phyloP scores from a whole-genome alignment of 164 flowering plant species.

The Houttuynia cordata region DNA sequence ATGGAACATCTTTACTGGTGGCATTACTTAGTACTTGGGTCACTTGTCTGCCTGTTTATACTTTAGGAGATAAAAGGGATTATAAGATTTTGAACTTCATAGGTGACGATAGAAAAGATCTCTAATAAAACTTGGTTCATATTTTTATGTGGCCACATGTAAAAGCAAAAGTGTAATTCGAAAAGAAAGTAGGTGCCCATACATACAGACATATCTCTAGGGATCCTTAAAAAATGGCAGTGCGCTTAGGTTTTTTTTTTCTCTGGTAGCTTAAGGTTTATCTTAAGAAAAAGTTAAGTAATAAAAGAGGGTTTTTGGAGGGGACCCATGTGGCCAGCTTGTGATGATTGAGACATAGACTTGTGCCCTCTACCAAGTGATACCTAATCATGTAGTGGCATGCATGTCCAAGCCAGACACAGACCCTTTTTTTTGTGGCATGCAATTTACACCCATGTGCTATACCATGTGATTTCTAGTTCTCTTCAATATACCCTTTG shows the following conservation, averaged over 20 bases:
- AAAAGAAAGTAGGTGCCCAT: neutral
- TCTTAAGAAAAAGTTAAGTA: neutral
- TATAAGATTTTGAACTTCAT: too few relatives aligned
- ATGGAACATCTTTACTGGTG: too few relatives aligned
- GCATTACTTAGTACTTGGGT: too few relatives aligned
- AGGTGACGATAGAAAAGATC: neutral
- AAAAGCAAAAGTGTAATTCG: neutral
- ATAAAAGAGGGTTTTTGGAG: too few relatives aligned
- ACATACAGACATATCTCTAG: neutral
- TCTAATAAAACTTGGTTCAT: neutral
- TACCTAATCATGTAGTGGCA: constrained; percentile 4
- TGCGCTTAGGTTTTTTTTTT: too few relatives aligned
- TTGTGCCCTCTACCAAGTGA: neutral
- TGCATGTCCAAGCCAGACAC: neutral
- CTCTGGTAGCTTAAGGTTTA: neutral
- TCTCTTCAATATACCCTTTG: too few relatives aligned
- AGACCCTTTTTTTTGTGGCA: too few relatives aligned
- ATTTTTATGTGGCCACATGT: neutral
- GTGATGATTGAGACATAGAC: constrained; percentile 4
- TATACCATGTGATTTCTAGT: too few relatives aligned
- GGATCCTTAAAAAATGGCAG: neutral
- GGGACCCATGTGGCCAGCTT: constrained; percentile 4
- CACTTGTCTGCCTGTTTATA: too few relatives aligned
- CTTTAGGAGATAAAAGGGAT: too few relatives aligned
- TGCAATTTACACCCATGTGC: too few relatives aligned